These are phyloP conservation scores for Cenchrus fungigraminus DNA, from an alignment of 176 grass and related monocot genomes.

Conservation along the genomic window DNA sequence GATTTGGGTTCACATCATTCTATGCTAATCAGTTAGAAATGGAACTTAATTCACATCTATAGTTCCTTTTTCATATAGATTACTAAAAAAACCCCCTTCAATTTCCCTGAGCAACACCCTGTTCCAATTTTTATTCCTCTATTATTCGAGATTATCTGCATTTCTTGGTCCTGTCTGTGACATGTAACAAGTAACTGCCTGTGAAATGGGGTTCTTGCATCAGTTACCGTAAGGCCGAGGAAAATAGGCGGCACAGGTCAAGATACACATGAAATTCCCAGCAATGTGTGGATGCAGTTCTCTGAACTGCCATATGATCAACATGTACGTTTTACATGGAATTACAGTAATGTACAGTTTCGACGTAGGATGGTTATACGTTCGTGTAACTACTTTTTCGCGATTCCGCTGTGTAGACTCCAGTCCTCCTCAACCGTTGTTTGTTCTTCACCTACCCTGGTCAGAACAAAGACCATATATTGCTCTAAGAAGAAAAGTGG, in stretches of 20 bases:
- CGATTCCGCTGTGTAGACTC: not conserved
- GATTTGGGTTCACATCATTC: not conserved
- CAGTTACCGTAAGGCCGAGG: no score
- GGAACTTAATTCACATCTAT: not conserved
- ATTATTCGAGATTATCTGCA: not conserved
- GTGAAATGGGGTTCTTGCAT: not conserved
- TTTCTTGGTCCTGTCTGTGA: not conserved
- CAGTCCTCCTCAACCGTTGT: not conserved
- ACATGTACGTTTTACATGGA: not conserved
- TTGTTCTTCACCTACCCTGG: conserved; percentile 30
- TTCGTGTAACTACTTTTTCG: not conserved
- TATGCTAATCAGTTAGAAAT: not conserved
- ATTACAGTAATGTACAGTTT: not conserved
- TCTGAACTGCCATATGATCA: not conserved
- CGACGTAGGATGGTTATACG: not conserved
- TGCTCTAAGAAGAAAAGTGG: conserved; percentile 12
- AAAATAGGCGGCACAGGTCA: not conserved
- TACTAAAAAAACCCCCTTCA: not conserved
- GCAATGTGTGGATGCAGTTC: not conserved
- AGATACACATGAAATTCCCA: not conserved
- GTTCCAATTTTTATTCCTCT: not conserved
- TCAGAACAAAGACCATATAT: conserved; percentile 34
- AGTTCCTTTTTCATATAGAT: not conserved
- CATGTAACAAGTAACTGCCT: not conserved
- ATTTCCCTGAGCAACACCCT: not conserved